Conservation (phyloP, 805 yeast species). For the Starmerella ratchasimensis region DNA sequence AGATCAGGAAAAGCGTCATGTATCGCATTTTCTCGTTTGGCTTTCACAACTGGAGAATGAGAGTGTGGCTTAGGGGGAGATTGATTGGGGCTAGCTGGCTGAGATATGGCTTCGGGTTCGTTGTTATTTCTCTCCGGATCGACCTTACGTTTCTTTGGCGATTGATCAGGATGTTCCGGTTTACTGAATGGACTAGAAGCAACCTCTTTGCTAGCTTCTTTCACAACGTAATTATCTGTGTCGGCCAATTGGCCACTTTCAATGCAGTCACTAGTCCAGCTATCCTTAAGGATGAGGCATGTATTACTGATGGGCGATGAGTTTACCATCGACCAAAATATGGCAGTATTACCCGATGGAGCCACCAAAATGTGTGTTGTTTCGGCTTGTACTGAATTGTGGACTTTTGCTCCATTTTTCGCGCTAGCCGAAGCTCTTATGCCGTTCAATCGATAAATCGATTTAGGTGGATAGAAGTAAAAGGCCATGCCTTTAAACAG, state of each 20-base stretch:
- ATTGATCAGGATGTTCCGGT: background rate
- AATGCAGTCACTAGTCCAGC: slow-evolving; percentile 27
- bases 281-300: slow-evolving; percentile 13
- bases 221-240: background rate
- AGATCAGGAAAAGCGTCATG: too few relatives aligned
- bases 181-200: background rate
- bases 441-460: slow-evolving; percentile 9
- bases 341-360: background rate
- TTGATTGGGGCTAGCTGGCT: too few relatives aligned
- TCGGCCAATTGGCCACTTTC: slow-evolving; percentile 16
- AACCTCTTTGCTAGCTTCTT: background rate
- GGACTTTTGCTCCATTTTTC: slow-evolving; percentile 21
- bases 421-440: slow-evolving; percentile 14
- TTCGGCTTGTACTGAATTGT: slow-evolving; percentile 1
- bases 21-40: too few relatives aligned
- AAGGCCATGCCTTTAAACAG: slow-evolving; percentile 9
- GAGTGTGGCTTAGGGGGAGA: too few relatives aligned
- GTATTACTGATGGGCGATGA: slow-evolving; percentile 1
- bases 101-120: background rate
- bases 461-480: slow-evolving; percentile 13
- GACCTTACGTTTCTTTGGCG: background rate
- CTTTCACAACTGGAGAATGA: too few relatives aligned
- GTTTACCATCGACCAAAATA: slow-evolving; percentile 4
- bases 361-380: slow-evolving; percentile 24
- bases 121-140: background rate